Evolutionary conservation across 2,329 filamentous ascomycete genomes (phyloP), one percentile per base, ranked within the genome.

Genomic region (Diaporthe amygdali): DNA sequence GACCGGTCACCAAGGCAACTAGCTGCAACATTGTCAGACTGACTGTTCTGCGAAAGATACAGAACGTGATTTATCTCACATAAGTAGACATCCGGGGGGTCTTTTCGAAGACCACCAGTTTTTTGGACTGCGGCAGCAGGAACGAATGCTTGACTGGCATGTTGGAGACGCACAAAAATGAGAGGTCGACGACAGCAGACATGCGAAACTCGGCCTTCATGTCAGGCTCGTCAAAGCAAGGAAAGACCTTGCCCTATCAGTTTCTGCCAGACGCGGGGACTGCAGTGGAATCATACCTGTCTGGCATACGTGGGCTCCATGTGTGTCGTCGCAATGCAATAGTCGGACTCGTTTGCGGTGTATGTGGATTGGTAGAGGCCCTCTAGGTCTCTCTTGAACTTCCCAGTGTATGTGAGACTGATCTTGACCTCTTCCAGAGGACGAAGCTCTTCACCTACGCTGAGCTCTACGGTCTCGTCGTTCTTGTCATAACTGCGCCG

Each of bases 181-280:
- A 93, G 67, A 92, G 93, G 84, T 99, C 96, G 68, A 98, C 91
- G 77, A 98, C 96, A 73, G 99, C 93, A 77, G 95, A 89, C 72
- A 99, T 93, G 81, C 97, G 95, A 79, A 97, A 98, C 2, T 94
- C 95, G 10, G 96, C 94, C 84, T 99, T 98, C 75, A 98, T 88
- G 78, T 97, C 97, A 52, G 96, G 96, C 84, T 99, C 96, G 79
- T 99, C 96, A 79, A 98, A 98, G 85, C 96, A 98, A 59, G 96
- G 96, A 84, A 99, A 97, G 10, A 96, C 96, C 75, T 95, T 89
- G 75, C 96, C 92, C 72, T 96, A 96, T 83, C 98, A 96, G 79
- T 94, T 97, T 55, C 95, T 92, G 85, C 98, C 96, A 79, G 98
- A 98, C 81, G 98, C 96, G 59, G 96, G 98, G 85, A 94, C 97